Percentiles rank a stretch among this genome's conserved stretches.
phyloP scores from a whole-genome alignment of 345 rosid genomes.

The Nasturtium officinale region DNA sequence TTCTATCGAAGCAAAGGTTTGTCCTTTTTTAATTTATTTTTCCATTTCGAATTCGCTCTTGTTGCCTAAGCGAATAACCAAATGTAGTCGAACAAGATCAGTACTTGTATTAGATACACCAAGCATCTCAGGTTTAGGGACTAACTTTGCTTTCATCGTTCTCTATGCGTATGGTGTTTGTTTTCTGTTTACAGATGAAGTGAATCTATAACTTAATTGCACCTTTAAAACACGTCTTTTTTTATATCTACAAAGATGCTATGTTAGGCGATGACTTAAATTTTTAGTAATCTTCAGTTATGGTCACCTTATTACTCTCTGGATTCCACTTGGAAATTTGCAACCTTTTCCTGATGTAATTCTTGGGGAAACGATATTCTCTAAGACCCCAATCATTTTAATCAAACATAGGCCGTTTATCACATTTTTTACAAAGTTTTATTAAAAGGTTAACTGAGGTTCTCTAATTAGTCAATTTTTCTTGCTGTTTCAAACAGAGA shows the following conservation, averaged over 20 bases:
- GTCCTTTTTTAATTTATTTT: not conserved
- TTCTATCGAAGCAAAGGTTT: constrained; percentile 83
- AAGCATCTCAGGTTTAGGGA: constrained; percentile 24
- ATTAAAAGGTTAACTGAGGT: not conserved
- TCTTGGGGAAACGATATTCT: not conserved
- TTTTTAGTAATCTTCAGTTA: not conserved
- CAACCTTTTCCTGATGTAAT: not conserved
- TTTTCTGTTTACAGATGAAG: constrained; percentile 34
- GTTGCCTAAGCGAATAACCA: not conserved
- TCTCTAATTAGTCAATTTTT: constrained; percentile 4
- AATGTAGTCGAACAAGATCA: not conserved
- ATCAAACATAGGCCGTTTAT: not conserved
- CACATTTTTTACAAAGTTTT: not conserved
- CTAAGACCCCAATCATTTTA: not conserved
- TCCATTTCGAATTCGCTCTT: not conserved
- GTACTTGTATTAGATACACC: constrained; percentile 8
- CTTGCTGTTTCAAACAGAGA: constrained; percentile 52
- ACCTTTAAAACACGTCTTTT: not conserved
- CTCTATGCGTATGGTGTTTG: constrained; percentile 9
- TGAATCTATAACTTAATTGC: constrained; percentile 7
- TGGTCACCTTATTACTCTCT: not conserved
- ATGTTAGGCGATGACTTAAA: constrained; percentile 18
- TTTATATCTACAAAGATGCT: not conserved
- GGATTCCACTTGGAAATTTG: not conserved
- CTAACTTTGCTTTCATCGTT: constrained; percentile 19